Evolutionary conservation across 768 basidiomycete genomes (phyloP).

Genomic region (Agaricus blazei): DNA sequence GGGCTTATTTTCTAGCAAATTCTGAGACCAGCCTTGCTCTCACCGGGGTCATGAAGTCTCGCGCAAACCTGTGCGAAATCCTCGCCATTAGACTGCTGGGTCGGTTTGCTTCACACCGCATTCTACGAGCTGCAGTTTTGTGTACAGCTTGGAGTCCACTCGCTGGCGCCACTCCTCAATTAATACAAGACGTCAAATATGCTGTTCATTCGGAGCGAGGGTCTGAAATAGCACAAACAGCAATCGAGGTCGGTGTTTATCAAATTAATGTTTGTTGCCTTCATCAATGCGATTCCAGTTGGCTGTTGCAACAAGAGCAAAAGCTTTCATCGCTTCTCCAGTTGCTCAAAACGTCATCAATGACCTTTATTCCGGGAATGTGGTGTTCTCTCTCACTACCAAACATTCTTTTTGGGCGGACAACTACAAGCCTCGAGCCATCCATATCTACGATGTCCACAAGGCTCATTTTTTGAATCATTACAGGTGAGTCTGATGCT

Average conservation of each 20-base stretch:
- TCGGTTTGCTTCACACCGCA: constrained; percentile 65
- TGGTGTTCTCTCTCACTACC: constrained; percentile 58
- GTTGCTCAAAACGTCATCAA: constrained; percentile 84
- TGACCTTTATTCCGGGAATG: constrained; percentile 80
- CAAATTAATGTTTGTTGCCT: neutral
- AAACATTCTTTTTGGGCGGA: constrained; percentile 80
- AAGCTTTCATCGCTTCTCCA: constrained; percentile 77
- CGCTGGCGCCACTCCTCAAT: constrained; percentile 62
- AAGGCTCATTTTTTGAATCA: constrained; percentile 77
- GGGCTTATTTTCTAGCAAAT: constrained; percentile 71
- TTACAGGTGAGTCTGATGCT: constrained; percentile 46
- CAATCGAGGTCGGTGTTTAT: constrained; percentile 66
- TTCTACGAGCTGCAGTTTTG: constrained; percentile 75
- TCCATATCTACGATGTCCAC: constrained; percentile 65
- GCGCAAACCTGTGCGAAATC: constrained; percentile 81
- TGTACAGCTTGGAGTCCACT: constrained; percentile 85
- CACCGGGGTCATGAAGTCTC: constrained; percentile 60
- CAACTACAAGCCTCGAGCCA: constrained; percentile 78
- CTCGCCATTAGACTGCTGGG: constrained; percentile 83
- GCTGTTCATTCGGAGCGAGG: constrained; percentile 52
- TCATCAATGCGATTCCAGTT: constrained; percentile 44
- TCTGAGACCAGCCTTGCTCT: constrained; percentile 71
- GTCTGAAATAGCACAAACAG: constrained; percentile 68
- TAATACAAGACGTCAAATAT: constrained; percentile 62
- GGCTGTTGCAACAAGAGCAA: constrained; percentile 83